Percentiles rank a stretch among this genome's conserved stretches.
Evolutionary conservation across 306 rosid species (phyloP).

Genomic region (Sicyos edulis): DNA sequence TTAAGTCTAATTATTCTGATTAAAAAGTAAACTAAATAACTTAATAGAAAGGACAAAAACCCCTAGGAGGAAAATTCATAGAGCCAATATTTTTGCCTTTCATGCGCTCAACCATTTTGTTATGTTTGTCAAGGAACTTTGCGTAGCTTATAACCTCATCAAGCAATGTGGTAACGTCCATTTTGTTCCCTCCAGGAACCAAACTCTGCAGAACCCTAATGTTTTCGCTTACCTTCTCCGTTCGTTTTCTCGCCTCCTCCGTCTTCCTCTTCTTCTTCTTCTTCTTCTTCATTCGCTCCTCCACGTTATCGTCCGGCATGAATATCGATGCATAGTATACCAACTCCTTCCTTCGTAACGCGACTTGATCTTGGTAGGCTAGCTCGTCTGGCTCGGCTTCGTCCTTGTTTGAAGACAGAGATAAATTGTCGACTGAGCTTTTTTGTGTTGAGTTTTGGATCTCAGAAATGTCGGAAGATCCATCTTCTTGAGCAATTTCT

Average conservation of each 20-base stretch:
- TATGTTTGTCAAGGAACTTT: slow-evolving; percentile 1
- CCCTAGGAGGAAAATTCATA: not conserved
- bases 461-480: too few relatives aligned
- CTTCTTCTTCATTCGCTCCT: not conserved
- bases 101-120: not conserved
- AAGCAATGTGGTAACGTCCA: slow-evolving; percentile 2
- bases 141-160: slow-evolving; percentile 4
- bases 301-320: not conserved
- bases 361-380: not conserved
- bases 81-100: not conserved
- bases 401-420: not conserved
- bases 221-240: slow-evolving; percentile 5
- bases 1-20: too few relatives aligned
- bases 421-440: too few relatives aligned
- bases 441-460: too few relatives aligned
- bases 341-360: not conserved
- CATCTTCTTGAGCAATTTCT: too few relatives aligned
- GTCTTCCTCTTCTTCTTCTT: slow-evolving; percentile 4
- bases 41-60: not conserved
- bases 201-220: slow-evolving; percentile 6
- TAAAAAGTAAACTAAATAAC: not conserved
- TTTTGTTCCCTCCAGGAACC: slow-evolving; percentile 15
- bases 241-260: not conserved
- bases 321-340: not conserved
- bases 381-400: not conserved